Conservation (phyloP, 331 rosid species). For the Erythrophleum ivorense region DNA sequence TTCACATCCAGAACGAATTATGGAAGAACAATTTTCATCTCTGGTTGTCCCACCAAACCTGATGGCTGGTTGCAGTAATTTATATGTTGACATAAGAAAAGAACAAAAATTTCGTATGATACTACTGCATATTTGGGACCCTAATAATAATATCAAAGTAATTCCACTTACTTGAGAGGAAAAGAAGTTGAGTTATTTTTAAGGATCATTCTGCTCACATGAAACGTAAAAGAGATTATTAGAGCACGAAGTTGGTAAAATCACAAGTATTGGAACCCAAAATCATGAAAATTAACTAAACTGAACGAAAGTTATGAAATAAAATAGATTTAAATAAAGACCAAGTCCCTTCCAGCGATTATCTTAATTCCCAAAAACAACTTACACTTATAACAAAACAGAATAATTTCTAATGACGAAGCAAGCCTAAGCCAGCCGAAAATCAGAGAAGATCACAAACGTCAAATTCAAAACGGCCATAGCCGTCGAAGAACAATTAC, state of each 20-base stretch:
- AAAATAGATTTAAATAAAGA: background rate
- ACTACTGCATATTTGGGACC: background rate
- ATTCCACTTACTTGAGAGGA: background rate
- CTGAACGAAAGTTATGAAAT: background rate
- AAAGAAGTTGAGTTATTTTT: background rate
- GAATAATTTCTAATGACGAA: background rate
- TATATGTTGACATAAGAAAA: conserved; percentile 17
- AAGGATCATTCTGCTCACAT: background rate
- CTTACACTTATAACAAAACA: background rate
- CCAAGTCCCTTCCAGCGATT: background rate
- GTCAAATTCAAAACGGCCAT: conserved; percentile 19
- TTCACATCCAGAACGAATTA: conserved; percentile 25
- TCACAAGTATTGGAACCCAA: background rate
- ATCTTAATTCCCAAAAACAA: background rate
- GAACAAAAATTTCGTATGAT: background rate
- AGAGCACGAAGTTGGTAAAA: background rate
- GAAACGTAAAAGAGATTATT: background rate
- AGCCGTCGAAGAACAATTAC: conserved; percentile 36
- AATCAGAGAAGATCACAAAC: background rate
- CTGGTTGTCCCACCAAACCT: background rate
- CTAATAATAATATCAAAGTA: conserved; percentile 9
- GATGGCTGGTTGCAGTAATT: conserved; percentile 12
- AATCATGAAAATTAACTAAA: background rate
- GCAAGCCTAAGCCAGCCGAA: background rate
- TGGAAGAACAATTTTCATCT: conserved; percentile 12